Evolutionary conservation across 208 protist genomes (phyloP).

Genomic region (Acanthamoeba healyi): DNA sequence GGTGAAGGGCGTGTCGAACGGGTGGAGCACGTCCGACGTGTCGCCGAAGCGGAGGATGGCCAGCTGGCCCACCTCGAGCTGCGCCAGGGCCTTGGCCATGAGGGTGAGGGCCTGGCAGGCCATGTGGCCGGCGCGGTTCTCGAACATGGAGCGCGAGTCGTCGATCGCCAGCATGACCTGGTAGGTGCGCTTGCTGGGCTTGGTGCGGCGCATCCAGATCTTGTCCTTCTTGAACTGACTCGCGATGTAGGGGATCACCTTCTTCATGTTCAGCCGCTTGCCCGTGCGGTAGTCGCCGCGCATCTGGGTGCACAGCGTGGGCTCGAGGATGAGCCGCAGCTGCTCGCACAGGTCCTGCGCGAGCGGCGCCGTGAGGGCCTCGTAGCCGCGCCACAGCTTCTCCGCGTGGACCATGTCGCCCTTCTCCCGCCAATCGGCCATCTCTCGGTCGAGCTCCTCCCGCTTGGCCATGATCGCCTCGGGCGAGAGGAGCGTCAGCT

Average conservation of each 20-base stretch:
- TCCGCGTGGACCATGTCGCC: slow-evolving; percentile 69
- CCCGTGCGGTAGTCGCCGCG: slow-evolving; percentile 99
- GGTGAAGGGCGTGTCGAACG: slow-evolving; percentile 96
- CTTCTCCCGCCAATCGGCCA: slow-evolving; percentile 60
- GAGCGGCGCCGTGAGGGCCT: slow-evolving; percentile 93
- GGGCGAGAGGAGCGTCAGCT: neutral
- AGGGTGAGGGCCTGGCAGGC: slow-evolving; percentile 97
- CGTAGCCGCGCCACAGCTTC: slow-evolving; percentile 95
- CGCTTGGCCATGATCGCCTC: slow-evolving; percentile 48
- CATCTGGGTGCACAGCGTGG: slow-evolving; percentile 97
- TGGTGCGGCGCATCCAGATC: slow-evolving; percentile 99
- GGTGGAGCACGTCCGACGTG: slow-evolving; percentile 96
- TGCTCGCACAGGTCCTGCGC: slow-evolving; percentile 99
- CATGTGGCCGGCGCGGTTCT: slow-evolving; percentile 95
- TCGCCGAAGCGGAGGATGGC: slow-evolving; percentile 97
- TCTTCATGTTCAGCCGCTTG: slow-evolving; percentile 99
- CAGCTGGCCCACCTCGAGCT: slow-evolving; percentile 98
- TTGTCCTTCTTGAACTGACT: slow-evolving; percentile 99
- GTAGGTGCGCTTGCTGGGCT: slow-evolving; percentile 98
- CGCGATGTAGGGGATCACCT: slow-evolving; percentile 99
- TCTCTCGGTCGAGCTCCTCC: slow-evolving; percentile 51
- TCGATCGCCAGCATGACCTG: slow-evolving; percentile 99
- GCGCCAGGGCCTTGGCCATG: slow-evolving; percentile 96
- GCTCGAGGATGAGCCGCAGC: slow-evolving; percentile 98
- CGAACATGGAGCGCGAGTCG: slow-evolving; percentile 98